Evolutionary conservation across 2,329 filamentous ascomycete species (phyloP).

Genomic region (Pezicula rhizophila): DNA sequence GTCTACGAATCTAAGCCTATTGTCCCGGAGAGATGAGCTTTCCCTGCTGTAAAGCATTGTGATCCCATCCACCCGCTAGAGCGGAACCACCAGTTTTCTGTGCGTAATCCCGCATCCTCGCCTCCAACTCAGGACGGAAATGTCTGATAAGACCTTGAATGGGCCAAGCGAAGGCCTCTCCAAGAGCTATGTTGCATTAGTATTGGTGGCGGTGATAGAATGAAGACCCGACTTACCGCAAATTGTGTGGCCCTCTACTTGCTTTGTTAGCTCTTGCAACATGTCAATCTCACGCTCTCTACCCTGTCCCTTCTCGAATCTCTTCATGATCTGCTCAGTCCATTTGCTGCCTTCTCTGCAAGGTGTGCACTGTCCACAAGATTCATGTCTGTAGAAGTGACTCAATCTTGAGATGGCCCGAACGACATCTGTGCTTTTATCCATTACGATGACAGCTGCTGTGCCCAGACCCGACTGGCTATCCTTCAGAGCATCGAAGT

Average conservation of each 20-base stretch:
- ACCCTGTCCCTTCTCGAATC: slow-evolving; percentile 87
- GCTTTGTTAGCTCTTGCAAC: slow-evolving; percentile 98
- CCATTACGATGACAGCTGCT: slow-evolving; percentile 97
- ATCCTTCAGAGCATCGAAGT: slow-evolving; percentile 98
- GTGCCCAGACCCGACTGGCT: slow-evolving; percentile 95
- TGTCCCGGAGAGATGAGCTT: slow-evolving; percentile 84
- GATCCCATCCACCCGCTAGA: slow-evolving; percentile 82
- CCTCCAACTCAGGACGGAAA: slow-evolving; percentile 94
- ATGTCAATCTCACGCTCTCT: slow-evolving; percentile 95
- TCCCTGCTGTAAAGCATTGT: slow-evolving; percentile 68
- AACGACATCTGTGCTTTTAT: slow-evolving; percentile 94
- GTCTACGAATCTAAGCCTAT: slow-evolving; percentile 43
- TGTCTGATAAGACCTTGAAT: slow-evolving; percentile 97
- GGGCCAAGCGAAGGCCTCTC: slow-evolving; percentile 97
- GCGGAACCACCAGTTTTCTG: slow-evolving; percentile 66
- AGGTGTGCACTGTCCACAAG: slow-evolving; percentile 97
- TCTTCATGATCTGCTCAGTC: slow-evolving; percentile 98
- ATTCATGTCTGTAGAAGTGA: slow-evolving; percentile 98
- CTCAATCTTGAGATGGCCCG: slow-evolving; percentile 87
- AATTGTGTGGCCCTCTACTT: slow-evolving; percentile 98
- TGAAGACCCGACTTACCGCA: slow-evolving; percentile 58
- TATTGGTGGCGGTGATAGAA: slow-evolving; percentile 1
- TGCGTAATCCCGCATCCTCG: slow-evolving; percentile 76
- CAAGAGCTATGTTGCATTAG: slow-evolving; percentile 55
- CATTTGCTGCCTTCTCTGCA: slow-evolving; percentile 98